Base-by-base conservation (phyloP, 2,329 filamentous ascomycete genomes). In the Neospermospora avenae region DNA sequence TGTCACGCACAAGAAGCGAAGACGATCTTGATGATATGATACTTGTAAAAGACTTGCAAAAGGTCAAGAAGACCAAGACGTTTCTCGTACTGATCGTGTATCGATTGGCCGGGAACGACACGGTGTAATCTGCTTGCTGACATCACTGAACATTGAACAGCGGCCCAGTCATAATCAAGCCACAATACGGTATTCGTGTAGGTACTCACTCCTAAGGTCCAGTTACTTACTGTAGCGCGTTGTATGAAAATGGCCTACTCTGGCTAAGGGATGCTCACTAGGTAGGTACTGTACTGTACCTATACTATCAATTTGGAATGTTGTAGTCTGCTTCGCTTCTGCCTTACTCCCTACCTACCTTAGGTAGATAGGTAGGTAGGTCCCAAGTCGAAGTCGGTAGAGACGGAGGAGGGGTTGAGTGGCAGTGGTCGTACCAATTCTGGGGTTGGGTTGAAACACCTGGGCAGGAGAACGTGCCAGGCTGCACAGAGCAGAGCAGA, bases 71-170 rank as follows among this genome's bases (percentile, higher is more conserved):
- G 28, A 37, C 48, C 31, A 37, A 51, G 48, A 18, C 18, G 48
- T 51, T 51, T 51, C 48, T 35, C 34, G 31, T 51, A 31, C 28
- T 20, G 25, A 28, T 51, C 46, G 34, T 7, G n/a, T 4, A 51
- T 51, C 28, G 46, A 51, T 28, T 51, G 46, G 46, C 35, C 46
- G 18, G 46, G 25, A 51, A 28, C 28, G 13, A 37, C 8, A 51
- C 28, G 16, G 8, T 51, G 31, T 51, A 51, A 51, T 37, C 48
- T 51, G 48, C 48, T 51, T 51, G 48, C 48, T 51, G 48, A 51
- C 48, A 51, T 51, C 48, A 37, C 28, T 31, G 48, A 51, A 31
- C 24, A 18, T 51, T 18, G n/a, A 37, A n/a, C 31, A n/a, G 28
- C 28, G 18, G 45, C 45, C 24, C 24, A 48, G 44, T 18, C 14